phyloP scores from a whole-genome alignment of 139 green algal species.

The Volvox reticuliferus region DNA sequence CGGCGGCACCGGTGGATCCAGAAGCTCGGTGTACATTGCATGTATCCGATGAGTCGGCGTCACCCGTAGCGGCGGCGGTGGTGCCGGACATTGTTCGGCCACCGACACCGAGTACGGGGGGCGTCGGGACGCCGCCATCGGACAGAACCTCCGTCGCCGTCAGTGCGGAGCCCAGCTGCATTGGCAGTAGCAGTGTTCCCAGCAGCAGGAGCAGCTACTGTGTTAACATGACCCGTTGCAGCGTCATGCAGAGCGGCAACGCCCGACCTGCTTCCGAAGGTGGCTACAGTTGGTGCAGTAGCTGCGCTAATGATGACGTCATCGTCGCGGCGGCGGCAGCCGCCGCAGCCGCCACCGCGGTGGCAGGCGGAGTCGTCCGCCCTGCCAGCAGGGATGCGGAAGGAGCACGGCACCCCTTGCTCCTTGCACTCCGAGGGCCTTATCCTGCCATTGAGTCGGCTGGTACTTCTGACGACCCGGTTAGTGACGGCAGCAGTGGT shows the following conservation, averaged over 20 bases:
- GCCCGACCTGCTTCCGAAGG: background rate
- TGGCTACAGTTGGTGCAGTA: conserved; percentile 38
- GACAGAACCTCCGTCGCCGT: background rate
- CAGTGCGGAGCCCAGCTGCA: background rate
- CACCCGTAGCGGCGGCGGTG: background rate
- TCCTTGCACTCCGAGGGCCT: background rate
- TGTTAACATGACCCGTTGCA: background rate
- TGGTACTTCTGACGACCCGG: background rate
- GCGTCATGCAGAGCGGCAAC: background rate
- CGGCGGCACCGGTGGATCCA: too few species aligned
- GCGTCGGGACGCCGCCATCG: background rate
- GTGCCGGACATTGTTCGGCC: background rate
- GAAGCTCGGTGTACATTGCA: background rate
- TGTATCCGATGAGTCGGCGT: too few species aligned
- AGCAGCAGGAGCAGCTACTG: conserved; percentile 2
- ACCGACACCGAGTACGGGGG: background rate
- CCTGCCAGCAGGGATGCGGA: background rate
- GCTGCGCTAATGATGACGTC: background rate
- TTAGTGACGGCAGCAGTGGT: background rate
- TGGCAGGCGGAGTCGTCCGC: too few species aligned
- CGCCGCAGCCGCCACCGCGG: background rate
- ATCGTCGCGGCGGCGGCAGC: background rate
- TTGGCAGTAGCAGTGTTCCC: background rate
- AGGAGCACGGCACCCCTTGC: background rate
- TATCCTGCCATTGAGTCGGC: background rate